Percentiles rank a stretch among this genome's conserved stretches.
phyloP scores from a whole-genome alignment of 2,329 filamentous ascomycete species.

The Fusarium dimerum region DNA sequence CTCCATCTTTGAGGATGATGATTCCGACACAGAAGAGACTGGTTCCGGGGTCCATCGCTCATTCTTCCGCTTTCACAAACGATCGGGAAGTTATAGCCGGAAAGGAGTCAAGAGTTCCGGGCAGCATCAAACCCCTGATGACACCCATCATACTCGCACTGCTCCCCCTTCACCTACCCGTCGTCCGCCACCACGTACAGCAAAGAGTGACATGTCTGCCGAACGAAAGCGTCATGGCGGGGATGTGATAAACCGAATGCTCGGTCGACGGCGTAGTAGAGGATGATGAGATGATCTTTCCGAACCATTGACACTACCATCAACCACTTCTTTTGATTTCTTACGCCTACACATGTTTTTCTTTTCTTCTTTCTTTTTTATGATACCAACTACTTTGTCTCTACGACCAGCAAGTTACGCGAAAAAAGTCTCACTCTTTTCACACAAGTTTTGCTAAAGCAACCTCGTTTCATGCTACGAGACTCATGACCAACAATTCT shows the following conservation, averaged over 20 bases:
- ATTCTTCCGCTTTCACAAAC: conserved; percentile 47
- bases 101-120: background rate
- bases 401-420: conserved; percentile 13
- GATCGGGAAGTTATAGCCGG: conserved; percentile 35
- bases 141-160: conserved; percentile 15
- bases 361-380: conserved; percentile 12
- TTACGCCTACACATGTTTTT: background rate
- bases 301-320: background rate
- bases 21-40: conserved; percentile 40
- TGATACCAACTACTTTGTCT: conserved; percentile 26
- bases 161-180: conserved; percentile 22
- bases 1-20: conserved; percentile 54
- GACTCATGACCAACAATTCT: conserved; percentile 5
- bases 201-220: conserved; percentile 8
- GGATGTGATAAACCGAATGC: conserved; percentile 41
- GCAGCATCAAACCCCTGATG: background rate
- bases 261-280: conserved; percentile 34
- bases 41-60: conserved; percentile 30
- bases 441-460: conserved; percentile 9
- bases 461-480: background rate
- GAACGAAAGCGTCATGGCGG: conserved; percentile 31
- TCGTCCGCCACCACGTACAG: conserved; percentile 3
- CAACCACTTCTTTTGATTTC: background rate
- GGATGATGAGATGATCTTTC: conserved; percentile 12
- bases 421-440: conserved; percentile 5